These are phyloP conservation scores for Eimeria sp. DNA, from an alignment of 169 alveolate species.

Conservation along the genomic window DNA sequence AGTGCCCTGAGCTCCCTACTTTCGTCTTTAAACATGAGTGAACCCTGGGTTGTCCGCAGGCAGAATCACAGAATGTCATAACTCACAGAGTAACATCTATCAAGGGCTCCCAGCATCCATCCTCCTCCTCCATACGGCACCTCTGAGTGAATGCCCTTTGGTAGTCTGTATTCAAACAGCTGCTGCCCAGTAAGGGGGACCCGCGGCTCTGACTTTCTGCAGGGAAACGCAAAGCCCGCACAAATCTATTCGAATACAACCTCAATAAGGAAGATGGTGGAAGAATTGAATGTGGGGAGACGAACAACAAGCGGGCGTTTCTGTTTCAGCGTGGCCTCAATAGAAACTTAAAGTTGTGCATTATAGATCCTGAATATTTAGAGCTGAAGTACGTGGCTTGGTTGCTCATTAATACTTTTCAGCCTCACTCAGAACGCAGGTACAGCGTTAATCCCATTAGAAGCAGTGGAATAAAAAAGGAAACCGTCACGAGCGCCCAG, in stretches of 20 bases:
- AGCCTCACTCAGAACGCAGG: constrained; percentile 55
- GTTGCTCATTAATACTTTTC: background rate
- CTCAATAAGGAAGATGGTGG: background rate
- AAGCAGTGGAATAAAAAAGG: constrained; percentile 41
- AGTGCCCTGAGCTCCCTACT: background rate
- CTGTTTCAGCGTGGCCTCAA: background rate
- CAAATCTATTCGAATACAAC: background rate
- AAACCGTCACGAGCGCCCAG: constrained; percentile 65
- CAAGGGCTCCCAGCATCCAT: constrained; percentile 42
- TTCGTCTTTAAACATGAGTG: background rate
- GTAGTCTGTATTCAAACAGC: constrained; percentile 36
- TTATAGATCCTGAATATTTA: background rate
- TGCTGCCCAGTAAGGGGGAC: constrained; percentile 43
- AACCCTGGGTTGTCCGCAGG: background rate
- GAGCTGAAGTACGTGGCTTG: background rate
- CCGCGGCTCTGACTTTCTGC: constrained; percentile 64
- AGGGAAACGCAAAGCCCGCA: background rate
- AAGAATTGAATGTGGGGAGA: background rate
- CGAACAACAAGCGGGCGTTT: background rate
- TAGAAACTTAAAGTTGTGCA: background rate
- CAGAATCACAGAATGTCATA: background rate
- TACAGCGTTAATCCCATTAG: constrained; percentile 60
- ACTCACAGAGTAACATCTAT: constrained; percentile 46
- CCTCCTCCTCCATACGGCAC: constrained; percentile 63
- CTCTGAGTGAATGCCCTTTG: constrained; percentile 35